Base-by-base conservation (phyloP, 345 rosid species). In the Xanthoceras sorbifolium region DNA sequence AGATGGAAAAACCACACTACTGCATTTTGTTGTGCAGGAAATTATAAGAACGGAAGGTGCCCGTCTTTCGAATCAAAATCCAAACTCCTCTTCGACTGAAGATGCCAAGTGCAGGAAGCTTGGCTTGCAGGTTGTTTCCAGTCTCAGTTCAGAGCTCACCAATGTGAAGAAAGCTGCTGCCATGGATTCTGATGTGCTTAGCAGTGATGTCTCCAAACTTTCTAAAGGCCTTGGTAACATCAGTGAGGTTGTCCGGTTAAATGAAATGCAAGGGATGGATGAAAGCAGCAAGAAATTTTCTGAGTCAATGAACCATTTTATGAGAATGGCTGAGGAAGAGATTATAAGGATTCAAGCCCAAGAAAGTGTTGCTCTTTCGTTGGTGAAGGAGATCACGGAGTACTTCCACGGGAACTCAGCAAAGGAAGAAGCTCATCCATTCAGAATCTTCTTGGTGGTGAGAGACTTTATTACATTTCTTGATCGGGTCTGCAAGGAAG, bases 401-500 rank as follows among this genome's bases (percentile, higher is more conserved):
- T 97, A 94, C 82, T 97, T 97, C 88, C 99, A 97, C 48, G 99
- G 99, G 18, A 89, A 94, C 89, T 97, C 99, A n/a, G 94, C 98
- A 0, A 94, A 90, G 86, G 99, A 97, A 88, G 98, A 97, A 86
- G 97, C 98, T 32, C 99, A 92, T 76, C 98, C 99, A 1, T 91
- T 97, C 85, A 87, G 99, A 80, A 97, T 97, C 84, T 97, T 97
- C 86, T 73, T 90, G 98, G 98, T 97, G 72, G 98, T 97, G 44
- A 82, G 98, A 78, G 99, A 96, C 86, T 96, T 96, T 73, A 91
- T 96, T 3, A 82, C 87, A 0, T 82, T 92, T 71, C 93, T 96
- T 9, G 97, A 96, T 75, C 87, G 98, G 73, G 98, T 96, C 11
- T 96, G 99, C 91, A 92, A 92, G 76, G 99, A 96, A 85, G 98